A percentile compares a stretch with the other conserved stretches of the same genome.
Conservation (phyloP, 2,329 filamentous ascomycete genomes). For the Hansfordia pulvinata region DNA sequence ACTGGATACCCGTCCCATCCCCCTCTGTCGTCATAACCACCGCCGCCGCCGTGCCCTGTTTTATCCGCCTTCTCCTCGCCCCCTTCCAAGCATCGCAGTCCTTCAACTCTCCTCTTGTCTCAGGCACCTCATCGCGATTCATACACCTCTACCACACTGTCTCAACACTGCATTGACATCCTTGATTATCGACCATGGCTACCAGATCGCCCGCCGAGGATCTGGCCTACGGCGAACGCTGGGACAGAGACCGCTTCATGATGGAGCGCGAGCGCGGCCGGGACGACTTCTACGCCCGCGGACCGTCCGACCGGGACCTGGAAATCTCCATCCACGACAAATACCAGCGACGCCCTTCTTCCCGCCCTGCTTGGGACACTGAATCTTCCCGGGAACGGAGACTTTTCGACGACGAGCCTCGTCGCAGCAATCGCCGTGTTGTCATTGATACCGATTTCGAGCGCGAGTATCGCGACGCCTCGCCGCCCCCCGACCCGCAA, state of each 20-base stretch:
- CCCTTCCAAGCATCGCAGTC: too few relatives aligned
- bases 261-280: slow-evolving; percentile 29
- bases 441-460: slow-evolving; percentile 43
- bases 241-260: slow-evolving; percentile 41
- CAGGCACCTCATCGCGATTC: too few relatives aligned
- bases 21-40: slow-evolving; percentile 1
- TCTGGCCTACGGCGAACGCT: slow-evolving; percentile 27
- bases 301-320: slow-evolving; percentile 20
- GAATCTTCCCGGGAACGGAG: slow-evolving; percentile 33
- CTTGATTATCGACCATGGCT: slow-evolving; percentile 15
- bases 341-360: slow-evolving; percentile 27
- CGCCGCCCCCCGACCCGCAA: slow-evolving; percentile 44
- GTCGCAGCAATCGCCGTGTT: slow-evolving; percentile 16
- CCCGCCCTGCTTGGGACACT: slow-evolving; percentile 30
- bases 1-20: too few relatives aligned
- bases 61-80: not conserved
- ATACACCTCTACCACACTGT: too few relatives aligned
- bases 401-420: slow-evolving; percentile 40
- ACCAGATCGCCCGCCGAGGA: slow-evolving; percentile 18
- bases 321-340: slow-evolving; percentile 35
- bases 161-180: too few relatives aligned
- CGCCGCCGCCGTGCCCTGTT: slow-evolving; percentile 1
- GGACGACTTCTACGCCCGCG: slow-evolving; percentile 28
- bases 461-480: slow-evolving; percentile 29
- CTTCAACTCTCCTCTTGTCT: too few relatives aligned